Base-by-base conservation (phyloP, 768 basidiomycete genomes). In the Leccinum obscurum region DNA sequence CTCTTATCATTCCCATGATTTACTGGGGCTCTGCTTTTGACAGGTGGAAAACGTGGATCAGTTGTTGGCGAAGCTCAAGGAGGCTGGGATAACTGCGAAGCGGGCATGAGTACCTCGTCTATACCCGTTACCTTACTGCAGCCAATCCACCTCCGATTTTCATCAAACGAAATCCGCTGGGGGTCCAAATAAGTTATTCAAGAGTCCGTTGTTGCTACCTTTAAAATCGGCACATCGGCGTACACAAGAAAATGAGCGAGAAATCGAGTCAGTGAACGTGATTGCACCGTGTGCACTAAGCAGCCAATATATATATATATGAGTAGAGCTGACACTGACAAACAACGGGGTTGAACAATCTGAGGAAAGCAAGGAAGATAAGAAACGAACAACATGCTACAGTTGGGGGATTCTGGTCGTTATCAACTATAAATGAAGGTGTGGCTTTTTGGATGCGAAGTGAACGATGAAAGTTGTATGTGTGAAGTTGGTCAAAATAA, bases 1-100 rank as follows among this genome's bases (percentile, higher is more conserved):
- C 14, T 52, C 26, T 32, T 52, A n/a, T 50, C 52, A 1, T 62
- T 57, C 22, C 41, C 10, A 34, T 22, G 17, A 10, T 11, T 58
- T 22, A 65, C 37, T 22, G 6, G 34, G 20, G 15, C 20, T 34
- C 24, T 20, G 11, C 13, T 41, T 35, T 59, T 39, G 34, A 11
- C 64, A 88, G 86, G 87, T 98, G 46, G 85, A 82, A 57, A 89
- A 77, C 52, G 95, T 98, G 0, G 96, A 96, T 64, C 92, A 96
- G 74, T 80, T 98, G 7, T 82, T 98, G 4, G 84, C 80, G 24
- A 96, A 90, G 78, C 82, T 99, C 58, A 95, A 92, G 76, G 92
- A 92, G 64, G 93, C 89, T 26, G 96, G 96, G 8, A 70, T 81
- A 41, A 75, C 76, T 7, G 62, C 70, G 46, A 70, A 58, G 61